Base-by-base conservation (phyloP, 225 moss, liverwort and hornwort species). In the Physcomitrium patens region DNA sequence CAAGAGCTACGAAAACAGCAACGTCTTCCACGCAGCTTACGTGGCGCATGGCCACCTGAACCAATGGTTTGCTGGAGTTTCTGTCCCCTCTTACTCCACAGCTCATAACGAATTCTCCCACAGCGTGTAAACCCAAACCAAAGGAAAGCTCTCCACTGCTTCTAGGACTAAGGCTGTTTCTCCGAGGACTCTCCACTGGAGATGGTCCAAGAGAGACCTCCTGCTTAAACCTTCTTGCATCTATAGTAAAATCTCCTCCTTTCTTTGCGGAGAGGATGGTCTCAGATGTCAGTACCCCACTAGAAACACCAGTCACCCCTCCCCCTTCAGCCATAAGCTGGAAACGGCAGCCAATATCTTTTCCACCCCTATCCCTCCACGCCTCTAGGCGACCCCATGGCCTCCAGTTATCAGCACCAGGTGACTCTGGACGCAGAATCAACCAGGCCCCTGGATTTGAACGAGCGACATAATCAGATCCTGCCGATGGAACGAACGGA, bases 371-470 rank as follows among this genome's bases (percentile, higher is more conserved):
- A 57, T 92, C 92, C 65, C 94, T 80, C 94, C 91, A 95, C 3
- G 92, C 94, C 73, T 92, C 92, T 9, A 95, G 72, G 27, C 87
- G 86, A 0, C 92, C 94, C 94, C 94, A 95, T 5, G 94, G 85
- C 46, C 86, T 85, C 94, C 94, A 95, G 47, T 63, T 85, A 58
- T 91, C 88, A 3, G 83, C 77, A 0, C 86, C 89, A 6, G 81
- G 75, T 0, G 90, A 72, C 72, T 92, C 92, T 3, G 91, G 94
- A 14, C 94, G 85, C 70, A 95, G 62, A 9, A 95, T 95, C 55
- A 95, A 60, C 94, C 94, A 95, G 1, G 89, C 94, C 41, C 94
- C 94, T 1, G 94, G 94, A 55, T 92, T 95, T 0, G 89, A 89
- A 48, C 89, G 85, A 13, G 92, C 92, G 5, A 95, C 94, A 22